phyloP scores from a whole-genome alignment of 306 rosid species.

The Cicer bijugum region DNA sequence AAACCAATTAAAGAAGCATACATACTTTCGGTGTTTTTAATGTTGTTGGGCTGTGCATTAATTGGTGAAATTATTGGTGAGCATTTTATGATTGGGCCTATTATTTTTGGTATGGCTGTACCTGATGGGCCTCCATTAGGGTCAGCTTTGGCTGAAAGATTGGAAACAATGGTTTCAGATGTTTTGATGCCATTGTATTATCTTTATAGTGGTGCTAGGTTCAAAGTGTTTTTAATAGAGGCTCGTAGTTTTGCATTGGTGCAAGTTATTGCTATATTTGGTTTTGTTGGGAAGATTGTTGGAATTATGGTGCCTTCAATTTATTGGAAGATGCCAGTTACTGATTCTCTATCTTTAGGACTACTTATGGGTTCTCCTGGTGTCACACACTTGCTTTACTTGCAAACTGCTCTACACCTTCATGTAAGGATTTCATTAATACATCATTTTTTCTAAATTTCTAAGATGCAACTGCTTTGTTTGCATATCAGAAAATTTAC shows the following conservation, averaged over 20 bases:
- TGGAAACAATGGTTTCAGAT: slow-evolving; percentile 43
- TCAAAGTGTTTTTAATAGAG: slow-evolving; percentile 21
- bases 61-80: slow-evolving; percentile 55
- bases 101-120: slow-evolving; percentile 60
- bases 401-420: slow-evolving; percentile 42
- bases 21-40: slow-evolving; percentile 41
- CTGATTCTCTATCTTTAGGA: slow-evolving; percentile 56
- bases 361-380: slow-evolving; percentile 65
- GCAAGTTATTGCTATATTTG: slow-evolving; percentile 43
- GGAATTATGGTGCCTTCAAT: slow-evolving; percentile 66
- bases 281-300: slow-evolving; percentile 51
- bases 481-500: too few relatives aligned
- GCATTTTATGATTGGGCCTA: slow-evolving; percentile 54
- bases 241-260: slow-evolving; percentile 3
- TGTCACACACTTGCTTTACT: slow-evolving; percentile 50
- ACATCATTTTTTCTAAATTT: neutral
- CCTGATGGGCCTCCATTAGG: slow-evolving; percentile 75
- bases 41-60: slow-evolving; percentile 51
- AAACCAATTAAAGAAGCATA: slow-evolving; percentile 44
- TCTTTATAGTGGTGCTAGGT: slow-evolving; percentile 45
- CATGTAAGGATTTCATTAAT: slow-evolving; percentile 41
- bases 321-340: slow-evolving; percentile 50
- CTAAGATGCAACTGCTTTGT: neutral
- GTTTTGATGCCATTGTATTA: slow-evolving; percentile 58
- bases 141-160: slow-evolving; percentile 58